A percentile compares a stretch with the other conserved stretches of the same genome.
These are phyloP conservation scores for Argentina anserina DNA, from an alignment of 306 rosid species.

Conservation along the genomic window DNA sequence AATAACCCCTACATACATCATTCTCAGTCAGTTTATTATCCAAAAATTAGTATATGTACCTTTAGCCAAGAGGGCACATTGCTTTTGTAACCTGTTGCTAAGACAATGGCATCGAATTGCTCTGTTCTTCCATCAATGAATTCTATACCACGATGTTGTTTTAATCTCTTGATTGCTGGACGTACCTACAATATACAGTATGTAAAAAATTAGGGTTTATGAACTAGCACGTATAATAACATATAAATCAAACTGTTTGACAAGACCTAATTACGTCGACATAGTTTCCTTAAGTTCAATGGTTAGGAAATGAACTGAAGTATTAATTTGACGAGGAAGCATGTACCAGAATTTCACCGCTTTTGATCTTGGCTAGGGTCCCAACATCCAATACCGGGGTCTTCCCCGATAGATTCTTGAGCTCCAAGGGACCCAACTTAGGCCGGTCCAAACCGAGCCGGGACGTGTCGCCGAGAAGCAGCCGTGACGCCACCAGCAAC, in stretches of 20 bases:
- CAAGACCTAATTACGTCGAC: neutral
- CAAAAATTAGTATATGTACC: conserved; percentile 33
- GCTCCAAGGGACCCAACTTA: conserved; percentile 82
- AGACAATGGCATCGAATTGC: conserved; percentile 73
- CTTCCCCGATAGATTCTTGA: conserved; percentile 84
- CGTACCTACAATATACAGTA: conserved; percentile 46
- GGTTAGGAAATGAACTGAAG: neutral
- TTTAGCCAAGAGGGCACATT: conserved; percentile 96
- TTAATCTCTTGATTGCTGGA: conserved; percentile 73
- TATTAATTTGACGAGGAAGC: conserved; percentile 16
- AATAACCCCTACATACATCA: neutral
- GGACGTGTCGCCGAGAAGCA: conserved; percentile 81
- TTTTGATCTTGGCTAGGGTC: conserved; percentile 87
- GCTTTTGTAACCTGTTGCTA: conserved; percentile 98
- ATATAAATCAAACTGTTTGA: neutral
- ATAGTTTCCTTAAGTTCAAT: neutral
- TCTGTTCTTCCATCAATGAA: conserved; percentile 64
- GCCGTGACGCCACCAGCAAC: conserved; percentile 62
- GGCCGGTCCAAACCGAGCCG: conserved; percentile 84
- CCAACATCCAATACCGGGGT: conserved; percentile 98
- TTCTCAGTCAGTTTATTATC: neutral
- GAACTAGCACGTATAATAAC: neutral
- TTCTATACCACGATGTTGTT: conserved; percentile 54
- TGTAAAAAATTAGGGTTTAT: neutral
- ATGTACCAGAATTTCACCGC: conserved; percentile 78